Evolutionary conservation across 2,329 filamentous ascomycete species (phyloP).

Genomic region (Didymella arachidicola): DNA sequence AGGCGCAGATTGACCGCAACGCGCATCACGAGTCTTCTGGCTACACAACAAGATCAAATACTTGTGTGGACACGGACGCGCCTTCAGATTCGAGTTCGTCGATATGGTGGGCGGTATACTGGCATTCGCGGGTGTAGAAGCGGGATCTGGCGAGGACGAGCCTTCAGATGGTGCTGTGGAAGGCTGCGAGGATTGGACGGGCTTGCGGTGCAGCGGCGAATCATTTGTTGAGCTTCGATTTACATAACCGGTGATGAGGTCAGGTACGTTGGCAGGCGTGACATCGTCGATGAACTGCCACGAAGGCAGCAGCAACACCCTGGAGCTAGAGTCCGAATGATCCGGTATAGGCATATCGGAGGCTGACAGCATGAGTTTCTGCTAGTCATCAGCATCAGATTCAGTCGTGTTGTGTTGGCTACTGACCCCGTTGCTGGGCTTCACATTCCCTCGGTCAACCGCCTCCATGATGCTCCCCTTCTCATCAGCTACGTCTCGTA

Average conservation of each 20-base stretch:
- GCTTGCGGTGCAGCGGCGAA: slow-evolving; percentile 60
- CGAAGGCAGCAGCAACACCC: slow-evolving; percentile 81
- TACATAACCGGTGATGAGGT: slow-evolving; percentile 75
- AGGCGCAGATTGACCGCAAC: slow-evolving; percentile 93
- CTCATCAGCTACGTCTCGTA: slow-evolving; percentile 83
- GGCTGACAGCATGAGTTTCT: slow-evolving; percentile 89
- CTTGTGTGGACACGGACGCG: slow-evolving; percentile 78
- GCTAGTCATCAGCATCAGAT: slow-evolving; percentile 4
- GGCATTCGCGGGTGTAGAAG: slow-evolving; percentile 27
- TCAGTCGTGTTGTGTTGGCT: not conserved
- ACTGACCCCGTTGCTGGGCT: slow-evolving; percentile 73
- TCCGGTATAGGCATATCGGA: slow-evolving; percentile 86
- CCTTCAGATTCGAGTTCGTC: slow-evolving; percentile 54
- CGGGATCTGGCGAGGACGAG: slow-evolving; percentile 25
- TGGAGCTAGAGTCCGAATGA: slow-evolving; percentile 70
- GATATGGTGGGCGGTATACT: slow-evolving; percentile 41
- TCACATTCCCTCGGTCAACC: slow-evolving; percentile 59
- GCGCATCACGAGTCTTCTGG: slow-evolving; percentile 90
- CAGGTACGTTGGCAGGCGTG: slow-evolving; percentile 74
- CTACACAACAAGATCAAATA: slow-evolving; percentile 93
- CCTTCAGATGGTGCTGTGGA: slow-evolving; percentile 23
- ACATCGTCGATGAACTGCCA: slow-evolving; percentile 86
- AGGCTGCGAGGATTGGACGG: slow-evolving; percentile 4
- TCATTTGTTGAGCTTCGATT: slow-evolving; percentile 76
- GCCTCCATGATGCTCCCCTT: slow-evolving; percentile 68